These are phyloP conservation scores for Aspergillus diversus DNA, from an alignment of 495 filamentous ascomycete species.

Conservation along the genomic window DNA sequence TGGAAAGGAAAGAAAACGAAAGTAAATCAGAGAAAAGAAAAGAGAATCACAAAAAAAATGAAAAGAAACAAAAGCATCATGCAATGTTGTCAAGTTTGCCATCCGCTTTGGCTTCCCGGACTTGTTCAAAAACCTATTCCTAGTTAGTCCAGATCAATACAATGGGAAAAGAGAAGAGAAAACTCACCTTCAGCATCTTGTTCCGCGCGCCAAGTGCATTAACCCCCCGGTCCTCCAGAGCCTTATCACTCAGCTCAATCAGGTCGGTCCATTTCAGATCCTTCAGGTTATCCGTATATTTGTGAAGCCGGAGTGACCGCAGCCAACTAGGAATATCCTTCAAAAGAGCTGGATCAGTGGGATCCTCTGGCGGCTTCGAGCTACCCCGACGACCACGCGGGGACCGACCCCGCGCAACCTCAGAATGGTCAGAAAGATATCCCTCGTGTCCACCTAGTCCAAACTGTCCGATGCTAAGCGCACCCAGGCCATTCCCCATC, in stretches of 20 bases:
- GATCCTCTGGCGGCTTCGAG: constrained; percentile 97
- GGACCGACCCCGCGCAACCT: constrained; percentile 85
- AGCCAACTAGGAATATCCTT: constrained; percentile 97
- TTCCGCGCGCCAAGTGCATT: constrained; percentile 92
- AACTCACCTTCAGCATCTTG: constrained; percentile 93
- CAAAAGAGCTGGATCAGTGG: constrained; percentile 85
- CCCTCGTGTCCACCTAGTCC: constrained; percentile 74
- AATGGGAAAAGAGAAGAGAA: background rate
- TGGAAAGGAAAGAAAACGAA: constrained; percentile 22
- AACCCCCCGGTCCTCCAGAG: constrained; percentile 88
- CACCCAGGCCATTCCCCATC: constrained; percentile 72
- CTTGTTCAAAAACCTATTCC: constrained; percentile 87
- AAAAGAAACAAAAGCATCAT: constrained; percentile 26
- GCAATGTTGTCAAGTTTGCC: constrained; percentile 60
- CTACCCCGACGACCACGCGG: constrained; percentile 91
- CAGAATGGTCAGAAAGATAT: constrained; percentile 93
- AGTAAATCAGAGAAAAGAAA: constrained; percentile 18
- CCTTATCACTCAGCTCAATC: constrained; percentile 89
- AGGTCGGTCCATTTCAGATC: constrained; percentile 96
- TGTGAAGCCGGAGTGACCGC: constrained; percentile 91
- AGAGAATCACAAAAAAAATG: constrained; percentile 14
- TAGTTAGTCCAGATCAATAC: constrained; percentile 23
- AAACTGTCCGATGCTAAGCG: constrained; percentile 75
- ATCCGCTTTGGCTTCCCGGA: constrained; percentile 75
- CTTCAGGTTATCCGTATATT: constrained; percentile 98